These are phyloP conservation scores for Ilex paraguariensis DNA, from an alignment of 305 asterid species.

Conservation along the genomic window DNA sequence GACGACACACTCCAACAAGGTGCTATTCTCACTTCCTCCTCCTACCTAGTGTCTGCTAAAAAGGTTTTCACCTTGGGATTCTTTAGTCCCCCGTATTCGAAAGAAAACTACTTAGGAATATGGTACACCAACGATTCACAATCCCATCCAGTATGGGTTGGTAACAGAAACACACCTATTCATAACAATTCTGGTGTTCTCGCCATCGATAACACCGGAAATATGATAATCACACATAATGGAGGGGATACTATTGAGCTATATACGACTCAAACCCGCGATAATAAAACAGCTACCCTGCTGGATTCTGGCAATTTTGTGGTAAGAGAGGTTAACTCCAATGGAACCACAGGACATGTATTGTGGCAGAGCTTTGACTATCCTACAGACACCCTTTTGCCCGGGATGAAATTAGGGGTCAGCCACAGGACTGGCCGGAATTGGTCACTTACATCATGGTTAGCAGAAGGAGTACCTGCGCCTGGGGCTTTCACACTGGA, in stretches of 20 bases:
- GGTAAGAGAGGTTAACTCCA: conserved; percentile 9
- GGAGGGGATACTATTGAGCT: neutral
- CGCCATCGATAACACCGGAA: neutral
- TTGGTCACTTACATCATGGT: conserved; percentile 33
- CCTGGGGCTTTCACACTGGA: conserved; percentile 31
- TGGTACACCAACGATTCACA: too few species aligned
- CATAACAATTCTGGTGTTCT: neutral
- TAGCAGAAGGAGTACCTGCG: conserved; percentile 17
- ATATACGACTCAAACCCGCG: neutral
- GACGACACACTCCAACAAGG: too few species aligned
- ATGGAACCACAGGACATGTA: conserved; percentile 1
- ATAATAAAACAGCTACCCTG: conserved; percentile 23
- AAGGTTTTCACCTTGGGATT: neutral
- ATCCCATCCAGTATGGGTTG: neutral
- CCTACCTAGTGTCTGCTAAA: too few species aligned
- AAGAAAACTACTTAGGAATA: too few species aligned
- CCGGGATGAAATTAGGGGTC: conserved; percentile 45
- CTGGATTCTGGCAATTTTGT: conserved; percentile 35
- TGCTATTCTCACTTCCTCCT: too few species aligned
- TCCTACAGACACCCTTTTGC: conserved; percentile 48
- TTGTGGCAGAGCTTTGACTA: conserved; percentile 48
- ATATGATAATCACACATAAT: neutral
- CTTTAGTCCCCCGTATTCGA: neutral
- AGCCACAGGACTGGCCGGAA: conserved; percentile 24
- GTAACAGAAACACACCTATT: neutral